Evolutionary conservation across 768 basidiomycete genomes (phyloP).

Genomic region (Xerocomellus amylosporus): DNA sequence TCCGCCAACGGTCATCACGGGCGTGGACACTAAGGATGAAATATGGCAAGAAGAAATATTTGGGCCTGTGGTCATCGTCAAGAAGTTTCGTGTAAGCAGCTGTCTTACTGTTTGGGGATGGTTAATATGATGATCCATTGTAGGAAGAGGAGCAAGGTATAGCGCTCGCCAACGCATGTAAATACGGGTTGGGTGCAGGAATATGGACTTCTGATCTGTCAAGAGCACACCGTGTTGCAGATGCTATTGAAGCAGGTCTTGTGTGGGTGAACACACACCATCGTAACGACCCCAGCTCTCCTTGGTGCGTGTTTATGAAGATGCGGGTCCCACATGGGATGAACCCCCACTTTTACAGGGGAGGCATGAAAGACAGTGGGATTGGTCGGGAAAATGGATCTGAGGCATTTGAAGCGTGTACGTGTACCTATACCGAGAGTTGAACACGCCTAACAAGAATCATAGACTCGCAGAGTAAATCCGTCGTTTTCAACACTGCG

Average conservation of each 20-base stretch:
- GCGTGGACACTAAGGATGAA: constrained; percentile 54
- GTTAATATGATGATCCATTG: not conserved
- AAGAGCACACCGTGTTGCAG: constrained; percentile 71
- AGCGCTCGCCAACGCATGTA: constrained; percentile 66
- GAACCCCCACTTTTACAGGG: constrained; percentile 49
- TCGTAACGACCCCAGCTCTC: constrained; percentile 84
- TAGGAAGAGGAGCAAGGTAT: constrained; percentile 67
- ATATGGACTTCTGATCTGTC: constrained; percentile 79
- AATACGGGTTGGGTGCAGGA: constrained; percentile 78
- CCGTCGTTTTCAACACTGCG: constrained; percentile 73
- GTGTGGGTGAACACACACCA: constrained; percentile 92
- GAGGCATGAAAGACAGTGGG: constrained; percentile 88
- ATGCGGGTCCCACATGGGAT: not conserved
- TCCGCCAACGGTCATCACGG: constrained; percentile 71
- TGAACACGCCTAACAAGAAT: constrained; percentile 4
- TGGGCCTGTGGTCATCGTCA: constrained; percentile 78
- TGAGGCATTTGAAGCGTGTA: constrained; percentile 78
- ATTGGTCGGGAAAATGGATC: constrained; percentile 84
- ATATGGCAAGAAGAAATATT: constrained; percentile 85
- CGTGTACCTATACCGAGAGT: constrained; percentile 21
- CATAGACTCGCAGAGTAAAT: constrained; percentile 83
- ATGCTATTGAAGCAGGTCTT: constrained; percentile 67
- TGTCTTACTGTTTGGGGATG: constrained; percentile 4
- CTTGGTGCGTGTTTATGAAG: constrained; percentile 51
- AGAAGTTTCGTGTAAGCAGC: constrained; percentile 46